Base-by-base conservation (phyloP, 2,329 filamentous ascomycete species). In the Fusarium musae region DNA sequence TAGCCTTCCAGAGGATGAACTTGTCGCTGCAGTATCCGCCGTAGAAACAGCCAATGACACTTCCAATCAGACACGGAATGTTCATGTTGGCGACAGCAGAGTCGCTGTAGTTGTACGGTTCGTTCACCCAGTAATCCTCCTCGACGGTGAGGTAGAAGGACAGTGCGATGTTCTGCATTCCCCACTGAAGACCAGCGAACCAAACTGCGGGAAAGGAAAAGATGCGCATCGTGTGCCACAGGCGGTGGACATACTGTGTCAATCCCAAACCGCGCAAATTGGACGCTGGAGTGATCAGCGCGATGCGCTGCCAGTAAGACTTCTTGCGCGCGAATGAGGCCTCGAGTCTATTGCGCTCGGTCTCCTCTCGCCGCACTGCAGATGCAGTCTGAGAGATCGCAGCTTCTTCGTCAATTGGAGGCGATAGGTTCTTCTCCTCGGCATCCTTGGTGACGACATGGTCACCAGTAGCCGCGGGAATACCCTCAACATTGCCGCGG, bases 131-230 rank as follows among this genome's bases (percentile, higher is more conserved):
- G 71, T 85, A 85, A 69, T 89, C 87, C 73, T 90, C 86, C 75
- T 89, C 84, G 3, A 90, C 83, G 0, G 88, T 90, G 37, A 89
- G 81, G 70, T 90, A 89, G 76, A 90, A 90, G 3, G 86, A 87
- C 28, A 90, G 80, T 79, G 88, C 89, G n/a, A 88, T 87, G 71
- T 89, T 88, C 77, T 90, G 88, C 36, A 87, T 83, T 8, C 88
- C 88, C 88, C 88, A 90, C 75, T 90, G 88, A 30, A 90, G 78
- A 13, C 88, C 88, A 6, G 87, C 87, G 69, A 86, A 90, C 70
- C 88, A 83, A 15, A 90, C 87, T 3, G 88, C 88, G 0, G 88
- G 88, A 66, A 90, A 89, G 4, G 84, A 83, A 75, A 90, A 89
- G 46, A 90, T 81, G n/a, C 87, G 85, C 57, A 90, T 79, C 0